Percentiles rank a stretch among this genome's conserved stretches.
phyloP scores from a whole-genome alignment of 2,329 filamentous ascomycete genomes.

The Alternaria sp. region DNA sequence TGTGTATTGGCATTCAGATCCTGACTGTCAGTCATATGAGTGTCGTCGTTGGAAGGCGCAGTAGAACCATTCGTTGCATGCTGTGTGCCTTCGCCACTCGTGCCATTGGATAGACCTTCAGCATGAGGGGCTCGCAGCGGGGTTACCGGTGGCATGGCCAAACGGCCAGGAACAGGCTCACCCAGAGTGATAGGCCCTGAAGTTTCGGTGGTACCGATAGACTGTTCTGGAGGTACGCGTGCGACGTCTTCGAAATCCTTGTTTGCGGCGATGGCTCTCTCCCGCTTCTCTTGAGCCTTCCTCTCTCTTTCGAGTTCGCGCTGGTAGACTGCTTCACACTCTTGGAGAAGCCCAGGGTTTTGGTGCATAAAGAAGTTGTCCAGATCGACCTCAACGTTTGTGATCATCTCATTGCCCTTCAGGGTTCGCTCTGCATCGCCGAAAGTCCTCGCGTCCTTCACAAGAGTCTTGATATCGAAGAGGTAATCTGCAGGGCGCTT shows the following conservation, averaged over 20 bases:
- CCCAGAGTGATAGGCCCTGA: conserved; percentile 63
- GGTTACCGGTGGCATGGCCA: conserved; percentile 53
- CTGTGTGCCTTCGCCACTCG: conserved; percentile 41
- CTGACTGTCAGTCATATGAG: conserved; percentile 54
- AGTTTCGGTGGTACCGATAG: conserved; percentile 52
- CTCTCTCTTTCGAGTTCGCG: conserved; percentile 69
- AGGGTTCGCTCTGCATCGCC: conserved; percentile 84
- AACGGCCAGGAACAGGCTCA: conserved; percentile 64
- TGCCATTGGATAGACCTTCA: conserved; percentile 67
- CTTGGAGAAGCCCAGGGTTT: conserved; percentile 61
- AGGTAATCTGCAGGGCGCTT: conserved; percentile 88
- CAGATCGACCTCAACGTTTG: conserved; percentile 95
- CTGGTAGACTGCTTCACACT: conserved; percentile 82
- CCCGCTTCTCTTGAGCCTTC: conserved; percentile 64
- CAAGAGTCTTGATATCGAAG: conserved; percentile 81
- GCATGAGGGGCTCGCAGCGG: conserved; percentile 46
- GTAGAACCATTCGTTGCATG: conserved; percentile 52
- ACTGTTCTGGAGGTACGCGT: conserved; percentile 51
- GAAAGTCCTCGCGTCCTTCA: conserved; percentile 80
- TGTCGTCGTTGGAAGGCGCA: conserved; percentile 52
- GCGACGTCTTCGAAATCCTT: conserved; percentile 48
- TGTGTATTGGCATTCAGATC: conserved; percentile 42
- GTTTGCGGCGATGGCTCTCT: conserved; percentile 45
- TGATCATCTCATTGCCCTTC: conserved; percentile 87
- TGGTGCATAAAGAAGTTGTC: conserved; percentile 65